Evolutionary conservation across 2,329 filamentous ascomycete species (phyloP).

Genomic region (Pestalotiopsis sp.): DNA sequence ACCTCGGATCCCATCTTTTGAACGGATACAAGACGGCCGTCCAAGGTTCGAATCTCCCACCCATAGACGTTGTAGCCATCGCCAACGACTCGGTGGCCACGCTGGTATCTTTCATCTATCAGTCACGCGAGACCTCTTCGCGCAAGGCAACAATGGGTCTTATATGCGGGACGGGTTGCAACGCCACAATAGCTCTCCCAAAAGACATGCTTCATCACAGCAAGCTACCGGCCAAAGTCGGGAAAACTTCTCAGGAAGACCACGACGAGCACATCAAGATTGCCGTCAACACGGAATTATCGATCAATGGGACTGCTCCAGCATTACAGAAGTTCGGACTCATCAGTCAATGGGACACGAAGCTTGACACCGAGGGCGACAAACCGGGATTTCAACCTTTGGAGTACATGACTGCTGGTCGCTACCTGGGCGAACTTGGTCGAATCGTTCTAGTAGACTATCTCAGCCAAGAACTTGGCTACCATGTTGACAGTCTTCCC

Average conservation of each 20-base stretch:
- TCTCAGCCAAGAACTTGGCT: slow-evolving; percentile 45
- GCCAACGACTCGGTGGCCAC: slow-evolving; percentile 83
- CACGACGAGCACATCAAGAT: slow-evolving; percentile 60
- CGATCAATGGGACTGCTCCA: slow-evolving; percentile 73
- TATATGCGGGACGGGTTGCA: slow-evolving; percentile 81
- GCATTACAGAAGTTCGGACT: slow-evolving; percentile 66
- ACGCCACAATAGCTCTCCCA: slow-evolving; percentile 76
- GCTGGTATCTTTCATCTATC: slow-evolving; percentile 75
- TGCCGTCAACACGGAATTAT: slow-evolving; percentile 84
- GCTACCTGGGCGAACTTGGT: slow-evolving; percentile 77
- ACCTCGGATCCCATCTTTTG: slow-evolving; percentile 61
- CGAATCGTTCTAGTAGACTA: slow-evolving; percentile 72
- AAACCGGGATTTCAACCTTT: slow-evolving; percentile 78
- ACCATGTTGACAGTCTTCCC: slow-evolving; percentile 53
- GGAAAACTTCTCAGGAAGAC: slow-evolving; percentile 46
- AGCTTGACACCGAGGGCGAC: slow-evolving; percentile 68
- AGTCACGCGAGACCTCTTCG: slow-evolving; percentile 61
- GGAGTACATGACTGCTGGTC: slow-evolving; percentile 82
- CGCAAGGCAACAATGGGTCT: slow-evolving; percentile 76
- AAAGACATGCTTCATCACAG: slow-evolving; percentile 62
- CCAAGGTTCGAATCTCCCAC: slow-evolving; percentile 52
- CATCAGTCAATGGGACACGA: slow-evolving; percentile 71
- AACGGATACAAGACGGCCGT: slow-evolving; percentile 60
- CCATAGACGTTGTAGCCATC: slow-evolving; percentile 73
- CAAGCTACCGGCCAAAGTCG: slow-evolving; percentile 58